phyloP scores from a whole-genome alignment of 192 early-diverging fungal species.

The Backusella mclennaniae region DNA sequence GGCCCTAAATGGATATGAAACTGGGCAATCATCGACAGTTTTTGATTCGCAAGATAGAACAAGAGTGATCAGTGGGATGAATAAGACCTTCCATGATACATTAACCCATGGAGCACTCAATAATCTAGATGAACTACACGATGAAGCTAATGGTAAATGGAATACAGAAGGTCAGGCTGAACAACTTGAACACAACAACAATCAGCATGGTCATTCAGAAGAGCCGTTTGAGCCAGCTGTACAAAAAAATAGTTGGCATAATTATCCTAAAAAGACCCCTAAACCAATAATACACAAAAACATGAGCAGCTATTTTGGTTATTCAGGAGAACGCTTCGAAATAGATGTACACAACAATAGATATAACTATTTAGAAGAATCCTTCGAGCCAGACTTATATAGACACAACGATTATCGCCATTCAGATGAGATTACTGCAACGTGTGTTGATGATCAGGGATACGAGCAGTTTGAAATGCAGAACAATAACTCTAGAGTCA shows the following conservation, averaged over 20 bases:
- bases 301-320: too few relatives aligned
- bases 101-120: slow-evolving; percentile 1
- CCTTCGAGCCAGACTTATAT: too few relatives aligned
- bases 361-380: too few relatives aligned
- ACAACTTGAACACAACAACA: not conserved
- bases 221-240: not conserved
- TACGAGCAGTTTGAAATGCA: not conserved
- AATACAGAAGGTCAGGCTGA: not conserved
- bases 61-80: not conserved
- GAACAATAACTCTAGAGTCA: not conserved
- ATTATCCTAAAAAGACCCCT: not conserved
- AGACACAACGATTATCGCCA: not conserved
- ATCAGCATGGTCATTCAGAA: not conserved
- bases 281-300: too few relatives aligned
- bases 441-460: not conserved
- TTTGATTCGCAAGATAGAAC: not conserved
- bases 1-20: not conserved
- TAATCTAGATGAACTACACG: not conserved
- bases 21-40: not conserved
- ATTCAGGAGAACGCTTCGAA: too few relatives aligned
- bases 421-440: not conserved
- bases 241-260: not conserved
- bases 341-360: too few relatives aligned
- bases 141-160: not conserved
- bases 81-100: slow-evolving; percentile 10